Base-by-base conservation (phyloP, 73 alveolate species). In the Urostyla sp. region DNA sequence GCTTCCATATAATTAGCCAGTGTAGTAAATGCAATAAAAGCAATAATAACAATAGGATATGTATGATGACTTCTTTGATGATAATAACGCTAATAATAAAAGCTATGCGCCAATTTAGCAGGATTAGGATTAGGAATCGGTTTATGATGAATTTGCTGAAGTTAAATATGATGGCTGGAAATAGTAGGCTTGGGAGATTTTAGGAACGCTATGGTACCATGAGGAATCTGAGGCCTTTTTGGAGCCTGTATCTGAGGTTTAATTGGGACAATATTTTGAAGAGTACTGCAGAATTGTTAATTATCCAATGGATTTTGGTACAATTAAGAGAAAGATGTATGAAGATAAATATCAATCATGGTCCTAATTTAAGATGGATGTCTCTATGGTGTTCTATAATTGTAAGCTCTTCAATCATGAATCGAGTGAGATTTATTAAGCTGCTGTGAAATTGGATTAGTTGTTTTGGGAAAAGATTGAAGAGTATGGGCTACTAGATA, bases 301-400 rank as follows among this genome's bases (percentile, higher is more conserved):
- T 56, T 60, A 86, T 50, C 91, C 90, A 37, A 80, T 86, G 83
- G 94, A 80, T 67, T 80, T 86, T 18, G 53, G 69, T 0, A 80
- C 86, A 4, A 80, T 63, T 57, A 63, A 63, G 45, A 46, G 26
- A 13, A 75, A 75, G 49, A 58, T 58, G 67, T 18, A 35, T 11
- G 87, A 58, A 35, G 67, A 67, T 35, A 30, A 21, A 18, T 75
- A 57, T 37, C 34, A n/a, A 0, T 24, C 26, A 44, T 44, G 40
- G 52, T 7, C 21, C 6, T 67, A 74, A 51, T 75, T 84, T 67
- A 45, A 46, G 26, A 40, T 20, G 13, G 87, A 84, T 48, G 67
- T 75, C 5, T 15, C 38, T 3, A 37, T 51, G 0, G 82, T 84
- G 0, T 58, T 75, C 31, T 36, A 56, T 15, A 84, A 74, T 40